Conservation (phyloP, 495 filamentous ascomycete species). For the Tuber indicum region DNA sequence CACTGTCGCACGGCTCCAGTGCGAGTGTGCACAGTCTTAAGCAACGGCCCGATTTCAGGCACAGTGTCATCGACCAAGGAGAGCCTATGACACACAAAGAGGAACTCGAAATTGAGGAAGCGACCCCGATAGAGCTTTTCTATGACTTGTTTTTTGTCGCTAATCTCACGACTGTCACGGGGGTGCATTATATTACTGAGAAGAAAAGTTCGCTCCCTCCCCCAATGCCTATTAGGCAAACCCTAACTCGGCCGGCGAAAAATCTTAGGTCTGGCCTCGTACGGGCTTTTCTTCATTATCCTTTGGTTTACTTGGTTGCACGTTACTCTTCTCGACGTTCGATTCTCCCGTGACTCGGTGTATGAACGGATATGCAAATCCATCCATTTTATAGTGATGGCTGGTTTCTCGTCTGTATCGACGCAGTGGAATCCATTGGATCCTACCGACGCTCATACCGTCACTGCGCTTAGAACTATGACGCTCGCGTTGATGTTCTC, state of each 20-base stretch:
- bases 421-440: slow-evolving; percentile 43
- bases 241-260: neutral
- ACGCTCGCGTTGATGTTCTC: slow-evolving; percentile 56
- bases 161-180: slow-evolving; percentile 57
- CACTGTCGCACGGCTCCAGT: neutral
- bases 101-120: slow-evolving; percentile 32
- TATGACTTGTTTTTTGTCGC: slow-evolving; percentile 61
- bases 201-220: slow-evolving; percentile 18
- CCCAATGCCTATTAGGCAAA: neutral
- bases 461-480: slow-evolving; percentile 48
- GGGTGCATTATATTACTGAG: slow-evolving; percentile 50
- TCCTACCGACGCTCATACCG: slow-evolving; percentile 45
- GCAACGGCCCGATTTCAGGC: neutral
- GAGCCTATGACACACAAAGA: slow-evolving; percentile 21
- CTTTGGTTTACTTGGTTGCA: slow-evolving; percentile 71
- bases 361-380: slow-evolving; percentile 60
- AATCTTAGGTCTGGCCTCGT: slow-evolving; percentile 41
- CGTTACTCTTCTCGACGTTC: slow-evolving; percentile 61
- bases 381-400: slow-evolving; percentile 57
- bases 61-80: slow-evolving; percentile 8
- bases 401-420: slow-evolving; percentile 56
- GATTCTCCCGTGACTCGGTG: slow-evolving; percentile 61
- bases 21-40: neutral
- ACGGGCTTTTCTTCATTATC: slow-evolving; percentile 56
- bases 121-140: slow-evolving; percentile 52